phyloP scores from a whole-genome alignment of 148 eudicot species.

The Limonium bicolor region DNA sequence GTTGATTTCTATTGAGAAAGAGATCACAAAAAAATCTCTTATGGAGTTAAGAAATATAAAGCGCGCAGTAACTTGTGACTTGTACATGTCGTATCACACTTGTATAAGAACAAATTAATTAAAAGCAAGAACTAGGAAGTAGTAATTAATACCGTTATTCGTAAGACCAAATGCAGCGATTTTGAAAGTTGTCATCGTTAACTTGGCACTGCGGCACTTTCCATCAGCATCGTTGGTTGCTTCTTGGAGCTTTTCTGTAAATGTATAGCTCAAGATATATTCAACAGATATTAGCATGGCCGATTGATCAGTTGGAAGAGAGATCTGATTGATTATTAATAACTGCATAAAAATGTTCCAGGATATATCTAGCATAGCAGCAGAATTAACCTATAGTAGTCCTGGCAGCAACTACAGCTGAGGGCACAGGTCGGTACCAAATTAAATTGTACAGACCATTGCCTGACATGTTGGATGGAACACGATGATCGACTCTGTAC shows the following conservation, averaged over 20 bases:
- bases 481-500: conserved; percentile 48
- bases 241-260: conserved; percentile 45
- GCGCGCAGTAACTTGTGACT: too few species aligned
- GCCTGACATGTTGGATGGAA: conserved; percentile 19
- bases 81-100: too few species aligned
- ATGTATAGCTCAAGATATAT: neutral
- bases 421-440: conserved; percentile 30
- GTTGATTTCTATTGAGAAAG: too few species aligned
- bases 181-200: conserved; percentile 11
- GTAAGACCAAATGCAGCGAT: conserved; percentile 35
- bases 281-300: too few species aligned
- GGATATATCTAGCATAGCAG: too few species aligned
- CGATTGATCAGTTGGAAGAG: too few species aligned
- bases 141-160: conserved; percentile 39
- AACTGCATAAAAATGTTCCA: too few species aligned
- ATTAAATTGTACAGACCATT: conserved; percentile 29
- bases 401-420: conserved; percentile 14
- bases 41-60: too few species aligned
- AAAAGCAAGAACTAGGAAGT: too few species aligned
- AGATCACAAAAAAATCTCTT: too few species aligned
- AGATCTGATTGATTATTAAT: too few species aligned
- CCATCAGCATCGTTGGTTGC: conserved; percentile 19
- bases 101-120: too few species aligned
- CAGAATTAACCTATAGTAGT: conserved; percentile 27
- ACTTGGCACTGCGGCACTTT: conserved; percentile 18